Base-by-base conservation (phyloP, 2,329 filamentous ascomycete genomes). In the Periconia macrospinosa region DNA sequence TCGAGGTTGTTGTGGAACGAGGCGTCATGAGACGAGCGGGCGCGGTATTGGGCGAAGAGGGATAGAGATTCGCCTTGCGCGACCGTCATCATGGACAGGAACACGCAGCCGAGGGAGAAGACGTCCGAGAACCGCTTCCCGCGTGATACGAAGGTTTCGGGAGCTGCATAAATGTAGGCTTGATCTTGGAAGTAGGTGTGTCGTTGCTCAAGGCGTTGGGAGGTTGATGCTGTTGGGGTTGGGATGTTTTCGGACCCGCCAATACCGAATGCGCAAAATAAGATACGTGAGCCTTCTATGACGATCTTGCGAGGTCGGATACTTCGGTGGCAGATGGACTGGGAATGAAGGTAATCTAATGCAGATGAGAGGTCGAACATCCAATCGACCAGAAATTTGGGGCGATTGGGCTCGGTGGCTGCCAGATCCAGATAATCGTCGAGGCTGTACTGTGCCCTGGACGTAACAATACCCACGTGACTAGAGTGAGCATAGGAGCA, bases 221-320 rank as follows among this genome's bases (percentile, higher is more conserved):
- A 62, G 42, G 62, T 65, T 9, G 56, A 58, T 30, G 57, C 60
- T 2, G 66, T 68, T 1, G 67, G 70, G 46, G 63, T 73, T 45
- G 68, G 63, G 0, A 56, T 62, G 30, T 68, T 67, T 30, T 58
- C 60, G 33, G 58, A 67, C 13, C 63, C 52, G 1, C 68, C 65
- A 13, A 76, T 70, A 30, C 72, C 73, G 46, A 76, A 76, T 1
- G 72, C 64, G 5, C 69, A 69, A 41, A 75, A 63, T 17, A 67
- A 60, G 18, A 75, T 65, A 11, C 70, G 66, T 1, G 68, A 53
- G 8, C 68, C 67, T 17, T 74, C 66, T 41, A 75, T 69, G 14
- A 75, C 56, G 14, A 76, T 75, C 57, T 76, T 76, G 40, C 69
- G 63, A 10, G 74, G 73, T 35, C 73, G 65, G 27, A 76, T 73